These are phyloP conservation scores for Fusarium guadeloupense DNA, from an alignment of 2,329 filamentous ascomycete species.

Conservation along the genomic window DNA sequence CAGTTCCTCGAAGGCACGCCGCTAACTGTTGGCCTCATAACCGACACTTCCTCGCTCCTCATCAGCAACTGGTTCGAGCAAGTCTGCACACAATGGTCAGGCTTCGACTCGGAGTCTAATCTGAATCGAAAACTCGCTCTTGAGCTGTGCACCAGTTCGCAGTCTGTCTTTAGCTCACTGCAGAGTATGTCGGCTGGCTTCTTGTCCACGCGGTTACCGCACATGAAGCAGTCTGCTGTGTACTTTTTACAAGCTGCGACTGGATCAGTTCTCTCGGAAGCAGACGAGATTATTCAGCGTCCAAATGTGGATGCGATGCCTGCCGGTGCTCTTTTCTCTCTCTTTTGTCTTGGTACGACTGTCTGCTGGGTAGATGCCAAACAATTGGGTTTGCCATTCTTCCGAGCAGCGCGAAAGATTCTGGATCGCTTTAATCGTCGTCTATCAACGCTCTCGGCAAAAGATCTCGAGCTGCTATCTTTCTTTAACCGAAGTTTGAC, in stretches of 20 bases:
- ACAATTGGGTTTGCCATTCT: conserved; percentile 47
- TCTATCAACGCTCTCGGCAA: conserved; percentile 5
- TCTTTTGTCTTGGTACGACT: conserved; percentile 53
- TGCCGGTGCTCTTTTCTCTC: conserved; percentile 48
- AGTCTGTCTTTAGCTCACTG: conserved; percentile 50
- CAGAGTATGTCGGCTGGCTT: conserved; percentile 55
- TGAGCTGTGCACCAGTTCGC: conserved; percentile 50
- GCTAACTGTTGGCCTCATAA: conserved; percentile 36
- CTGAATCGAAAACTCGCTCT: conserved; percentile 52
- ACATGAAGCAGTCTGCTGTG: conserved; percentile 49
- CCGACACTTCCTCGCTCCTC: conserved; percentile 47
- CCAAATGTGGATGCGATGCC: conserved; percentile 41
- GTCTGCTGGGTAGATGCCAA: conserved; percentile 53
- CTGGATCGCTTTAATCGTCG: conserved; percentile 41
- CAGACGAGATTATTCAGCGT: conserved; percentile 40
- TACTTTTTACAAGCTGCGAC: conserved; percentile 49
- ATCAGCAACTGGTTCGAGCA: conserved; percentile 53
- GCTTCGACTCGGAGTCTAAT: conserved; percentile 52
- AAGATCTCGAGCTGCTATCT: conserved; percentile 44
- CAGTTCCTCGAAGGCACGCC: conserved; percentile 26
- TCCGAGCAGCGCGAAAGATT: conserved; percentile 44
- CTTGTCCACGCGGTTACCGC: conserved; percentile 47
- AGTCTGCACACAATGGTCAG: conserved; percentile 54
- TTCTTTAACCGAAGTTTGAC: conserved; percentile 53
- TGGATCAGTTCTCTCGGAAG: conserved; percentile 48